Percentiles rank a stretch among this genome's conserved stretches.
Conservation (phyloP, 1,284 basidiomycete species). For the Phylloboletellus chloephorus region DNA sequence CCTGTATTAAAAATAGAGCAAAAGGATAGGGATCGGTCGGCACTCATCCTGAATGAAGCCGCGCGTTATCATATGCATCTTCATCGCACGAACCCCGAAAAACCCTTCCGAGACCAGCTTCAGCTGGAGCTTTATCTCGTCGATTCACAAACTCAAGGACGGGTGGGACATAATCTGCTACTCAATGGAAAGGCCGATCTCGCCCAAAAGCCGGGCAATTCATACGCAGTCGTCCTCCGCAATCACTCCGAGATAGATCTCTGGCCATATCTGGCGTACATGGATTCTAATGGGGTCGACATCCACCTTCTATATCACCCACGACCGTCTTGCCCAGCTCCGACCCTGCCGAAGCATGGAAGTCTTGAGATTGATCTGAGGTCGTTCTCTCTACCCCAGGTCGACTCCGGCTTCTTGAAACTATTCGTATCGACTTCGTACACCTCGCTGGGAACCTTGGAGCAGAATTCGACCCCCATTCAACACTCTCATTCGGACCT, state of each 20-base stretch:
- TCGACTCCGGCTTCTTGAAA: constrained; percentile 41
- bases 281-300: constrained; percentile 42
- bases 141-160: constrained; percentile 31
- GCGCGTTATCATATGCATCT: constrained; percentile 45
- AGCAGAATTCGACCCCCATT: constrained; percentile 32
- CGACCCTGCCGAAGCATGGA: constrained; percentile 35
- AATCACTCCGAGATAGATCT: constrained; percentile 40
- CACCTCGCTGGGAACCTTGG: constrained; percentile 39
- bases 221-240: constrained; percentile 37
- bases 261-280: constrained; percentile 45
- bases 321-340: constrained; percentile 21
- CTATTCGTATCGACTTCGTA: constrained; percentile 42
- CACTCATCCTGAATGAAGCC: constrained; percentile 36
- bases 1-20: constrained; percentile 35
- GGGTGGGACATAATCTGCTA: constrained; percentile 36
- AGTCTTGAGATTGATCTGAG: constrained; percentile 35
- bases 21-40: constrained; percentile 31
- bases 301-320: constrained; percentile 42
- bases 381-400: constrained; percentile 33
- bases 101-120: constrained; percentile 34
- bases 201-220: constrained; percentile 29
- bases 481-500: constrained; percentile 16
- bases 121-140: constrained; percentile 38
- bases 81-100: constrained; percentile 37
- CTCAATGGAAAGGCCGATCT: constrained; percentile 36